Evolutionary conservation across 2,329 filamentous ascomycete genomes (phyloP), one percentile per base, ranked within the genome.

Genomic region (Diaporthe helianthi): DNA sequence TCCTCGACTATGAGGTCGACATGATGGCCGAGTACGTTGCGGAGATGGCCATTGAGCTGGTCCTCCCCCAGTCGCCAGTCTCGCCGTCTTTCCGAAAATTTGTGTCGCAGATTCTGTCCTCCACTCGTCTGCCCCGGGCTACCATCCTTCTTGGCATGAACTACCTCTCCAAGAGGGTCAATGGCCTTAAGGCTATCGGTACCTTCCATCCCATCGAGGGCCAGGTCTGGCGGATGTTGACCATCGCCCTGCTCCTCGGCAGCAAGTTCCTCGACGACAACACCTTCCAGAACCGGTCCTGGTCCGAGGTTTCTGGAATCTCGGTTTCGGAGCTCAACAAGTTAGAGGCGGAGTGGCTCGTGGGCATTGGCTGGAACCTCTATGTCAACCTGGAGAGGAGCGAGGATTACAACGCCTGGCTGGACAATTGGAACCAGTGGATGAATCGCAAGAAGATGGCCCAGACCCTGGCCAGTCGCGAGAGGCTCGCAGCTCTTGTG

Each of bases 201-300:
- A 83, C 86, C 46, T 90, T 87, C 75, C 85, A 83, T 71, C 83
- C 86, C 49, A 87, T 84, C 67, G 87, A 89, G 74, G 91, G 91
- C 52, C 90, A 96, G 77, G 87, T 97, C 67, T 97, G 95, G 86
- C 92, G 93, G 71, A 91, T 97, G 83, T 86, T 97, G 73, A 97
- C 94, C 8, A 92, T 95, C 46, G 89, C 92, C 9, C 83, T 98
- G 69, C 87, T 98, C 64, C 85, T 98, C 65, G 94, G 93, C 71
- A 97, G 93, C 88, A 98, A 98, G 83, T 98, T 97, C 76, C 84
- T 97, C 73, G 94, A 98, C 76, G 94, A 97, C 84, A 97, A 97
- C 82, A 98, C 94, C 7, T 98, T 98, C 81, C 94, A 97, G 85
- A 98, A 97, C 82, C 92, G 93, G 67, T 97, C 94, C 1, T 98